Conservation (phyloP, 371 early-diverging fungal genomes). For the Nematocida sp. region DNA sequence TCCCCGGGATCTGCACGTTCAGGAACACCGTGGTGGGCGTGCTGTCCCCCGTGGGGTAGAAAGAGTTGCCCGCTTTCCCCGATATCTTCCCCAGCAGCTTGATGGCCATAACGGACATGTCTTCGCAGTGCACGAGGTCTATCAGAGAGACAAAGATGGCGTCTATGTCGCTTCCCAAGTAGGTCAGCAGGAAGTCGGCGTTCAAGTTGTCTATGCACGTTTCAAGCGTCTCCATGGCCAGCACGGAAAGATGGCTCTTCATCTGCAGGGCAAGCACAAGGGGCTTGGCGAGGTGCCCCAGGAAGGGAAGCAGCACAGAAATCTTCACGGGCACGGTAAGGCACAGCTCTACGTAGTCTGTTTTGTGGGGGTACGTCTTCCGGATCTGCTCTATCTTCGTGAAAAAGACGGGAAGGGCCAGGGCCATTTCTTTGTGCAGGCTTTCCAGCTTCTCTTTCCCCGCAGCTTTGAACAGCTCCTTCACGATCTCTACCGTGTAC, state of each 20-base stretch:
- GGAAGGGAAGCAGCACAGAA: conserved; percentile 80
- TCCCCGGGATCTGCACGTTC: conserved; percentile 1
- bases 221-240: conserved; percentile 87
- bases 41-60: not conserved
- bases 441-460: conserved; percentile 39
- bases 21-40: not conserved
- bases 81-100: conserved; percentile 51
- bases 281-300: conserved; percentile 85
- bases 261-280: conserved; percentile 81
- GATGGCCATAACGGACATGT: conserved; percentile 44
- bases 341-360: conserved; percentile 72
- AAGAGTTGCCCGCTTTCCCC: conserved; percentile 14
- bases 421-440: conserved; percentile 49
- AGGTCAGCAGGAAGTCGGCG: conserved; percentile 73
- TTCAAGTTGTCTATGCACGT: conserved; percentile 91
- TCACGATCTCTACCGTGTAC: conserved; percentile 45
- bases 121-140: conserved; percentile 38
- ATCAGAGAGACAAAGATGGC: conserved; percentile 14
- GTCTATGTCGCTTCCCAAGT: conserved; percentile 34
- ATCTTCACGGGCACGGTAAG: conserved; percentile 89
- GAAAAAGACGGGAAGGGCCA: conserved; percentile 38
- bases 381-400: conserved; percentile 26
- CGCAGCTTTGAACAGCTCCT: conserved; percentile 40
- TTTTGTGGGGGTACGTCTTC: conserved; percentile 70
- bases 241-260: conserved; percentile 78